Evolutionary conservation across 2,329 filamentous ascomycete genomes (phyloP).

Genomic region (Bipolaris victoriae): DNA sequence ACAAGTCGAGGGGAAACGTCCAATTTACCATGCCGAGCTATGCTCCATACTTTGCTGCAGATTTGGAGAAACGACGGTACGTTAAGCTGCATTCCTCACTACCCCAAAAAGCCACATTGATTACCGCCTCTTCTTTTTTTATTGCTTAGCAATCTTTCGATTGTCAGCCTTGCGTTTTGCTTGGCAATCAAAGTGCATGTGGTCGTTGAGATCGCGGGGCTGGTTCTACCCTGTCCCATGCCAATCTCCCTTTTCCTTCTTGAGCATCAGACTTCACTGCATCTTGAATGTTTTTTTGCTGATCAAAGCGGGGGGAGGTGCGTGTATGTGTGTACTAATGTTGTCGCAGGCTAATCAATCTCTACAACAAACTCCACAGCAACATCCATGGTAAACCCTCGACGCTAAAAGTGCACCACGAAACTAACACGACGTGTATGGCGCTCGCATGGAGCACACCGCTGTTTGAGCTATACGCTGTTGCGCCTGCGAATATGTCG

Average conservation of each 20-base stretch:
- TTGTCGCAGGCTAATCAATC: conserved; percentile 61
- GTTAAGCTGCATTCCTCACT: conserved; percentile 11
- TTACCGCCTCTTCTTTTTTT: too few relatives aligned
- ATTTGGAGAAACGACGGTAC: conserved; percentile 68
- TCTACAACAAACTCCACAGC: conserved; percentile 85
- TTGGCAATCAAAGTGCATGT: background rate
- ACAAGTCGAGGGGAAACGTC: conserved; percentile 92
- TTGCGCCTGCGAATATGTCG: conserved; percentile 75
- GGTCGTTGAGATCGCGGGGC: too few relatives aligned
- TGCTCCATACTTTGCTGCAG: conserved; percentile 67
- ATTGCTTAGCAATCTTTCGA: too few relatives aligned
- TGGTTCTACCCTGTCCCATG: too few relatives aligned
- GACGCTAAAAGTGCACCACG: conserved; percentile 85
- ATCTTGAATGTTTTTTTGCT: conserved; percentile 1
- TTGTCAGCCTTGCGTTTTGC: background rate
- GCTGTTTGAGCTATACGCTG: conserved; percentile 90
- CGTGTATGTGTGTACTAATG: background rate
- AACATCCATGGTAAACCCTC: conserved; percentile 83
- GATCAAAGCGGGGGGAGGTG: background rate
- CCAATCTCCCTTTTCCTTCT: background rate
- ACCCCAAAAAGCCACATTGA: too few relatives aligned
- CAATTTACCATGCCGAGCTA: conserved; percentile 93
- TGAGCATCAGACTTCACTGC: background rate
- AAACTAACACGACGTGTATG: conserved; percentile 71
- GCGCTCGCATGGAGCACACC: conserved; percentile 91